phyloP scores from a whole-genome alignment of 83 land plant genomes.

The Picea mariana region DNA sequence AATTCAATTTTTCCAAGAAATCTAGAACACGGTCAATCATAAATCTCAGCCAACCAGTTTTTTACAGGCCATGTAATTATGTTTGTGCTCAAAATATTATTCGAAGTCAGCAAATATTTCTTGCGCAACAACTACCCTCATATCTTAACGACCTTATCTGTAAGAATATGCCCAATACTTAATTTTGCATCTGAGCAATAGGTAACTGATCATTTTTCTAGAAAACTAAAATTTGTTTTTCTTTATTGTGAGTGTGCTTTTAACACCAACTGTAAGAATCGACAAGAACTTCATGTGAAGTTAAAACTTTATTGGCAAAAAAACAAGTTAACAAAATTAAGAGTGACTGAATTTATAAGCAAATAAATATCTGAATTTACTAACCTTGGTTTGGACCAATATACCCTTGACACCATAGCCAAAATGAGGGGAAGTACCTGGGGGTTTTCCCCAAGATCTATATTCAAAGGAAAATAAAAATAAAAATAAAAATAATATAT shows the following conservation, averaged over 20 bases:
- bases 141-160: too few species aligned
- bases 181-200: not conserved
- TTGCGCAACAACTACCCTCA: not conserved
- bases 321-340: too few species aligned
- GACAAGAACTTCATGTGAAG: too few species aligned
- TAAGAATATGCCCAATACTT: not conserved
- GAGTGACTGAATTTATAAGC: not conserved
- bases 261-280: too few species aligned
- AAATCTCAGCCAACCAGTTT: not conserved
- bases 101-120: not conserved
- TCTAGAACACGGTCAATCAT: not conserved
- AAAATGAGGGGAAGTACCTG: too few species aligned
- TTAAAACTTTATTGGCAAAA: too few species aligned
- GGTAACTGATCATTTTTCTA: not conserved
- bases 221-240: too few species aligned
- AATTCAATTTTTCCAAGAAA: not conserved
- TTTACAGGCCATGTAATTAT: not conserved
- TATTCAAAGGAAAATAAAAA: too few species aligned
- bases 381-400: constrained; percentile 30
- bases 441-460: too few species aligned
- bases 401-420: too few species aligned
- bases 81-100: not conserved
- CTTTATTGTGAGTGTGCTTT: too few species aligned
- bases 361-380: not conserved
- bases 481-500: too few species aligned